phyloP scores from a whole-genome alignment of 306 rosid species.

The Gynostemma pentaphyllum region DNA sequence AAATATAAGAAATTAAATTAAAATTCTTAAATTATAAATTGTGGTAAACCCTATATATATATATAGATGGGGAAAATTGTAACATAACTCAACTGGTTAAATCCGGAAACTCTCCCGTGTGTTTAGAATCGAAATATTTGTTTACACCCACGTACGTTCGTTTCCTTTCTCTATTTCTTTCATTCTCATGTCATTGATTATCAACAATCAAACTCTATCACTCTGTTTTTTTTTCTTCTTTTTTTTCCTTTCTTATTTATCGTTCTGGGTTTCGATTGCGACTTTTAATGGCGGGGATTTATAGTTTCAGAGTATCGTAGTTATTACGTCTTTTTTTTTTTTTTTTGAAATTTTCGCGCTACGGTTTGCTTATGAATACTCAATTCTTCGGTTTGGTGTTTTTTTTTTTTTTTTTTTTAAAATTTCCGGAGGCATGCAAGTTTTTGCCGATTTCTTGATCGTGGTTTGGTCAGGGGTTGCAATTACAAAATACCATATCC shows the following conservation, averaged over 20 bases:
- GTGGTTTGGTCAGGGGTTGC: slow-evolving; percentile 10
- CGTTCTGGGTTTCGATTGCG: slow-evolving; percentile 8
- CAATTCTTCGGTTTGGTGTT: neutral
- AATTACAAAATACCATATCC: slow-evolving; percentile 19
- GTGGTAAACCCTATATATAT: no score
- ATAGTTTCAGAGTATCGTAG: no score
- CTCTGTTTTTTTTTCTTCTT: no score
- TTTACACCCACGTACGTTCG: neutral
- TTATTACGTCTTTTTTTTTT: neutral
- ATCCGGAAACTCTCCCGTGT: no score
- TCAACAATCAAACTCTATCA: neutral
- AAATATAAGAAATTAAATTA: no score
- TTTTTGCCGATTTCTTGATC: slow-evolving; percentile 9
- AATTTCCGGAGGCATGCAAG: neutral
- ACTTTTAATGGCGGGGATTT: neutral
- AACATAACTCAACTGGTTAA: no score
- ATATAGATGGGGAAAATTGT: no score
- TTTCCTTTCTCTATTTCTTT: no score
- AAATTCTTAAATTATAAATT: no score
- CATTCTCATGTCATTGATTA: slow-evolving; percentile 12
- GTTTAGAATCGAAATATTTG: no score
- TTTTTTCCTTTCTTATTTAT: neutral
- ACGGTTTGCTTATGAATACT: no score
- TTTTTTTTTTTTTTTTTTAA: no score
- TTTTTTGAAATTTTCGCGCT: neutral